Conservation (phyloP, 768 basidiomycete genomes). For the Leccinellum rugosiceps region DNA sequence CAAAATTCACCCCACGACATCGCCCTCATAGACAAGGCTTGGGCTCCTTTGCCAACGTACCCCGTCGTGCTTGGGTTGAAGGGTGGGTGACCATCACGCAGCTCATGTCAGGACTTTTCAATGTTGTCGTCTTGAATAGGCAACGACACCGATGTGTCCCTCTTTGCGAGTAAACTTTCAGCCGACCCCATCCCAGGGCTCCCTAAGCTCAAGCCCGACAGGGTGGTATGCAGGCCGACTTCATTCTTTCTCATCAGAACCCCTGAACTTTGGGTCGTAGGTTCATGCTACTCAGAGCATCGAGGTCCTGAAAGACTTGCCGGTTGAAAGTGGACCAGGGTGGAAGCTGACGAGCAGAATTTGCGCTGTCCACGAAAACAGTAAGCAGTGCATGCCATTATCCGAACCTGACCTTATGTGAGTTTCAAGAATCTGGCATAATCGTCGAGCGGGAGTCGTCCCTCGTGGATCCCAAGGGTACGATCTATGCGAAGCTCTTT, state of each 20-base stretch:
- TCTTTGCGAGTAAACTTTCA: conserved; percentile 52
- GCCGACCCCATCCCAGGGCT: conserved; percentile 55
- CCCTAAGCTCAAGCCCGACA: conserved; percentile 67
- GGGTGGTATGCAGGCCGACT: conserved; percentile 47
- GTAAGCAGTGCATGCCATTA: conserved; percentile 38
- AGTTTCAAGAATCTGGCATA: conserved; percentile 63
- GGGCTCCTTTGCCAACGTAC: conserved; percentile 79
- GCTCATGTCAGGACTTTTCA: neutral
- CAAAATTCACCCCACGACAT: neutral
- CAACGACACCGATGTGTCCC: conserved; percentile 60
- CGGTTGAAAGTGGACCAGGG: conserved; percentile 69
- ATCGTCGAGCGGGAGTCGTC: conserved; percentile 61
- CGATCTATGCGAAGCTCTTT: conserved; percentile 59
- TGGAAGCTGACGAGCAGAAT: conserved; percentile 72
- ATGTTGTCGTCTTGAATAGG: conserved; percentile 32
- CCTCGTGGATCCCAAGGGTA: conserved; percentile 61
- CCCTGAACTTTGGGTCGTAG: conserved; percentile 31
- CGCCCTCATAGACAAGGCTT: conserved; percentile 51
- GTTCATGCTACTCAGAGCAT: conserved; percentile 80
- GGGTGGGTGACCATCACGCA: conserved; percentile 32
- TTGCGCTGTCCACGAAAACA: conserved; percentile 77
- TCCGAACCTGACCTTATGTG: neutral
- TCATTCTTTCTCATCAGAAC: neutral
- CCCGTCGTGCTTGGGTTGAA: conserved; percentile 78
- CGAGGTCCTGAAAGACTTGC: conserved; percentile 76